Evolutionary conservation across 352 stramenopile species (phyloP), one percentile per base, ranked within the genome.

Genomic region (Phytophthora syringae): DNA sequence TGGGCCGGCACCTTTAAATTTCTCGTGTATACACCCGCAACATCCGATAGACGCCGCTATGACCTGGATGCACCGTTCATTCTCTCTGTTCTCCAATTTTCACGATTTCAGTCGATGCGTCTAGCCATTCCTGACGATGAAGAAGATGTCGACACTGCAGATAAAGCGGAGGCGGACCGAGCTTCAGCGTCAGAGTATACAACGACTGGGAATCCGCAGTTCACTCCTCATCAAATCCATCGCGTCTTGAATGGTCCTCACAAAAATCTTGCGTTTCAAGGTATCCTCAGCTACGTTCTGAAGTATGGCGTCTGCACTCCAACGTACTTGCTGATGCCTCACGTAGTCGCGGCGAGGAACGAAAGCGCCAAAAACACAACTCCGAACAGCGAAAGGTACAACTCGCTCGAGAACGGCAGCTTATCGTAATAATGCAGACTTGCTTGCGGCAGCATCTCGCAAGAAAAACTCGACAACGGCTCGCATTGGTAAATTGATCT

Each of bases 281-380:
- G 45, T 18, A 37, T 90, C 40, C 40, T 85, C 22, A 62, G 47
- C 21, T 90, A 89, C 58, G 5, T 89, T 3, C 2, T 68, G 13
- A 40, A 37, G 3, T 77, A 81, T 53, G 76, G 72, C 0, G 52
- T 67, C 0, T 34, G 36, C 18, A 32, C 18, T 2, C 77, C 81
- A 9, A 69, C 42, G 3, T 77, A 72, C n/a, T 65, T 76, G 6
- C 80, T 88, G 68, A 69, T 79, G 49, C 69, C 68, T 1, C 54
- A 84, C 18, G 74, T 77, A 10, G 48, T 80, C 32, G 75, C 76
- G 5, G 60, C 50, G 48, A 63, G 44, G 39, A 45, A 37, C 65
- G 27, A 28, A 53, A 62, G 11, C 45, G 11, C 0, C 25, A 50
- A 1, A 47, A 64, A 20, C 36, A 12, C 11, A 6, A 49, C 10